A percentile compares a stretch with the other conserved stretches of the same genome.
phyloP scores from a whole-genome alignment of 495 filamentous ascomycete genomes.

The Penicillium pulvis region DNA sequence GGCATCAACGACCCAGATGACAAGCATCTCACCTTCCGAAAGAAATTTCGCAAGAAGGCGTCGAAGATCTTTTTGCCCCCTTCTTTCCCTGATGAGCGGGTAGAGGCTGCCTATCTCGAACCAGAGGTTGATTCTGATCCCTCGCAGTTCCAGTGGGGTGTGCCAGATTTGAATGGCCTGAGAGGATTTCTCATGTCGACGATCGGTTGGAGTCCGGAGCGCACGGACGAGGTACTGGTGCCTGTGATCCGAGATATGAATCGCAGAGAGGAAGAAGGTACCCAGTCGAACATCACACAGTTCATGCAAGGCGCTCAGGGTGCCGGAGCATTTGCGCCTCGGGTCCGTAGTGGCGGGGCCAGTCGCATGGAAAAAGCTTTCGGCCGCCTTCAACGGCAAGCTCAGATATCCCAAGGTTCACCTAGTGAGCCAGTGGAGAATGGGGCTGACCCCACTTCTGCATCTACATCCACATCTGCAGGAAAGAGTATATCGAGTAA shows the following conservation, averaged over 20 bases:
- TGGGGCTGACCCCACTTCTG: background rate
- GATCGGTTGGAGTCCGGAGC: conserved; percentile 87
- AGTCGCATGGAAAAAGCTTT: conserved; percentile 85
- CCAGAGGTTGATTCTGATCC: conserved; percentile 82
- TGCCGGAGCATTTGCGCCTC: conserved; percentile 76
- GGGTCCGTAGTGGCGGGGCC: conserved; percentile 58
- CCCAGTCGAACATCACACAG: conserved; percentile 92
- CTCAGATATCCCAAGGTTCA: conserved; percentile 30
- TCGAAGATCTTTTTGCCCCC: conserved; percentile 83
- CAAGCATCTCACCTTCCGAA: conserved; percentile 63
- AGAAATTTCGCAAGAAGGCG: conserved; percentile 79
- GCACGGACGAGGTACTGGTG: conserved; percentile 91
- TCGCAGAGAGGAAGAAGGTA: conserved; percentile 78
- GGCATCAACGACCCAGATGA: conserved; percentile 40
- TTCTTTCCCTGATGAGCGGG: conserved; percentile 72
- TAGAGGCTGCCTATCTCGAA: conserved; percentile 78
- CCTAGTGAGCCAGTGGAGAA: conserved; percentile 7
- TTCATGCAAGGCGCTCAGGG: conserved; percentile 72
- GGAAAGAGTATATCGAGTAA: conserved; percentile 2
- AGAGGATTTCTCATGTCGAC: conserved; percentile 88
- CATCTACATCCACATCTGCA: background rate
- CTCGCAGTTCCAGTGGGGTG: conserved; percentile 88
- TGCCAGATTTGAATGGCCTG: conserved; percentile 86
- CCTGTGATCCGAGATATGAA: conserved; percentile 97
- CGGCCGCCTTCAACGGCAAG: conserved; percentile 62